Evolutionary conservation across 768 basidiomycete species (phyloP).

Genomic region (Naganishia friedmannii): DNA sequence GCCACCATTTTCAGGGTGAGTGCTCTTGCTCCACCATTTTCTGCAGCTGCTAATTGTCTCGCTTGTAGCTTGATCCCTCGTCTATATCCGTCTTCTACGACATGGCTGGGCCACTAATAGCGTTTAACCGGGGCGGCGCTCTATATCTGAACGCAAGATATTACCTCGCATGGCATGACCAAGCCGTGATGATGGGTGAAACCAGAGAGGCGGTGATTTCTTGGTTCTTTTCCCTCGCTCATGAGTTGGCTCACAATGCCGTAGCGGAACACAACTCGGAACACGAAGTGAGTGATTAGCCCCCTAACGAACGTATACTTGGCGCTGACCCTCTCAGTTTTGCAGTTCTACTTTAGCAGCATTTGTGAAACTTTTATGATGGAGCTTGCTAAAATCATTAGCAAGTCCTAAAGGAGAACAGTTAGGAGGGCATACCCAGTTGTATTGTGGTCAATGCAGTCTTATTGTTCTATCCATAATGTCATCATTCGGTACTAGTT

Average conservation of each 20-base stretch:
- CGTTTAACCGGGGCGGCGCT: constrained; percentile 85
- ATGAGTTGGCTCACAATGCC: constrained; percentile 83
- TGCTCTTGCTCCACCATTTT: not conserved
- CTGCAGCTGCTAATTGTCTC: not conserved
- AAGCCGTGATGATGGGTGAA: constrained; percentile 60
- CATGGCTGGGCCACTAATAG: constrained; percentile 72
- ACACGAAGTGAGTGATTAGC: constrained; percentile 28
- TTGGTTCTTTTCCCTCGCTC: constrained; percentile 89
- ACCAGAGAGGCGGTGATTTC: constrained; percentile 69
- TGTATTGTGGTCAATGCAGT: not conserved
- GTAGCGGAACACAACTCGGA: constrained; percentile 58
- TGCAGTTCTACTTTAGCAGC: constrained; percentile 30
- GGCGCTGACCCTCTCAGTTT: not conserved
- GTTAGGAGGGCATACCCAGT: not conserved
- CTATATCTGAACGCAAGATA: constrained; percentile 81
- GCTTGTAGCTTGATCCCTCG: constrained; percentile 60
- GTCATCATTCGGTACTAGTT: not conserved
- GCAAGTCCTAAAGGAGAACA: not conserved
- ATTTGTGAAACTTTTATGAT: constrained; percentile 30
- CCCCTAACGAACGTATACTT: not conserved
- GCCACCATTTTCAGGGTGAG: constrained; percentile 63
- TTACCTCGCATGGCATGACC: constrained; percentile 81
- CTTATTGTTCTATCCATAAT: not conserved
- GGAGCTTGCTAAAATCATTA: constrained; percentile 5
- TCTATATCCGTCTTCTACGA: constrained; percentile 88